These are phyloP conservation scores for Zelonia costaricensis DNA, from an alignment of 208 protist species.

Conservation along the genomic window DNA sequence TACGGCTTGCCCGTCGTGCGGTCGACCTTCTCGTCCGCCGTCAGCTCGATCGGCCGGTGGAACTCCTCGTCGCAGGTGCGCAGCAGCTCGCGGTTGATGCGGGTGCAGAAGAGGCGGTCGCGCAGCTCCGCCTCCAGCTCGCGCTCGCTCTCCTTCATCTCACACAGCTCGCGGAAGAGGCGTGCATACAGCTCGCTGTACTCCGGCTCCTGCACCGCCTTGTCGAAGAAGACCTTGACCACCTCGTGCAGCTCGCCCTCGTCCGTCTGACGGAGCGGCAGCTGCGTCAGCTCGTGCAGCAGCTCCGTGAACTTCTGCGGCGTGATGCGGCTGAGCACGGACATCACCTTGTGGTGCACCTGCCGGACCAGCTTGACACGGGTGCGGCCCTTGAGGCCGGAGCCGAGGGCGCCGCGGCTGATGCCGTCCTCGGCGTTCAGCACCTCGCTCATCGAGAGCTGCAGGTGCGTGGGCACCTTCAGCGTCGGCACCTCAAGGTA, in stretches of 20 bases:
- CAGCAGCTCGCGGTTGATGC: constrained; percentile 63
- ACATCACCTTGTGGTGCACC: constrained; percentile 88
- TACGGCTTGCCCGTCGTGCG: constrained; percentile 62
- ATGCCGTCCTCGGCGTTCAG: constrained; percentile 47
- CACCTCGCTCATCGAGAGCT: constrained; percentile 69
- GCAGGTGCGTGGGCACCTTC: constrained; percentile 80
- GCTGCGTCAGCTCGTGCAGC: constrained; percentile 66
- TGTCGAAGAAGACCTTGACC: constrained; percentile 86
- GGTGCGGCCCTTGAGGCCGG: constrained; percentile 42
- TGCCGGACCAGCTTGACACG: constrained; percentile 65
- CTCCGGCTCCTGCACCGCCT: constrained; percentile 80
- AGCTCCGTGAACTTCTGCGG: constrained; percentile 78
- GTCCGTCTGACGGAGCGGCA: constrained; percentile 77
- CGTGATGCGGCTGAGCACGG: constrained; percentile 84
- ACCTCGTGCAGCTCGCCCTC: constrained; percentile 84
- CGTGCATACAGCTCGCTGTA: constrained; percentile 81
- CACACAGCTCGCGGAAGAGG: constrained; percentile 67
- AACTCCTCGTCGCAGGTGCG: constrained; percentile 73
- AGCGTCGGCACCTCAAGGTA: constrained; percentile 74
- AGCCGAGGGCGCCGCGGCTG: constrained; percentile 62
- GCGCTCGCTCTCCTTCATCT: constrained; percentile 56
- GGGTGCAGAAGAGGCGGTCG: constrained; percentile 60
- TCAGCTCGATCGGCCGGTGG: constrained; percentile 64
- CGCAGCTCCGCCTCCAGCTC: constrained; percentile 52
- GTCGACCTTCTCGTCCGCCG: constrained; percentile 67